Evolutionary conservation across 805 yeast genomes (phyloP), one percentile per base, ranked within the genome.

Genomic region (Blastobotrys peoriensis): DNA sequence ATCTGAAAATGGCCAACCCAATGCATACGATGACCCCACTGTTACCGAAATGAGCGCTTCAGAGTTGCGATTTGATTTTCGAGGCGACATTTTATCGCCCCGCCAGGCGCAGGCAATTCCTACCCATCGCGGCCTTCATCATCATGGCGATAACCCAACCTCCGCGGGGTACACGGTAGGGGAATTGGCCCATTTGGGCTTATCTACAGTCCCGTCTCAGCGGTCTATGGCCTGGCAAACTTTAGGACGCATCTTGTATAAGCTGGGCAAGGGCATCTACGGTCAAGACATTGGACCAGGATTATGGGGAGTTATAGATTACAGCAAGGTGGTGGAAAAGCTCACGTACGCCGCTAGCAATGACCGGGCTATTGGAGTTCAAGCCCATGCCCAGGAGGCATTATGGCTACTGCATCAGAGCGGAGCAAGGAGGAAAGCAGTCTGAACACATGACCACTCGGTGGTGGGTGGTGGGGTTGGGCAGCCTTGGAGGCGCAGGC

Each of bases 101-200:
- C 62, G 70, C 0, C 70, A 78, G 40, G 68, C 78, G 23, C 61
- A 65, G 1, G 62, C 63, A 19, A 62, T 76, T 4, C 78, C 83
- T 2, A 71, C 81, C 0, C 67, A 71, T 33, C 59, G 74, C 33
- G 98, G 96, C 0, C 72, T 93, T 20, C 96, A 87, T 57, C 98
- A 93, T 61, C 99, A 93, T 63, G 75, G 96, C 0, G 86, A 83
- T 8, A 79, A 83, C 39, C 96, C 98, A 0, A 79, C 81, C 37
- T 69, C 89, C 42, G 95, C 98, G 0, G 99, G 99, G 0, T 93
- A 93, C 62, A 89, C 97, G 0, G 60, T 93, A 19, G 70, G 77
- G 0, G 99, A 93, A 60, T 69, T 93, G 41, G 82, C 83, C 1
- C 93, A 83, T 53, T 71, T 86, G 39, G 67, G 88, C 3, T 71